phyloP scores from a whole-genome alignment of 257 asterid genomes.

The Echites panduratus region DNA sequence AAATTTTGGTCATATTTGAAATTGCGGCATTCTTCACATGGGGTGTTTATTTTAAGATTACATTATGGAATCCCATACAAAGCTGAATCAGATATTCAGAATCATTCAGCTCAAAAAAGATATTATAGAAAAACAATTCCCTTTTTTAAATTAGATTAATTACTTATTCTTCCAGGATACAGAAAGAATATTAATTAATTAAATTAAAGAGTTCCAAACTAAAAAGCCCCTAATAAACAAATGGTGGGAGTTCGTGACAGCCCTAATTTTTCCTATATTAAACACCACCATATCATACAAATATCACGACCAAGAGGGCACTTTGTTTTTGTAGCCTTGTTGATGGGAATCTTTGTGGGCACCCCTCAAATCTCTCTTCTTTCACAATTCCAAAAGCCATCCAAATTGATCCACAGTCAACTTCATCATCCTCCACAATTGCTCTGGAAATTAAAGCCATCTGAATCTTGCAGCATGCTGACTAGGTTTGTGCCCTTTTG shows the following conservation, averaged over 20 bases:
- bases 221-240: too few species aligned
- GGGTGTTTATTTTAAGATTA: not conserved
- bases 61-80: not conserved
- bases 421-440: not conserved
- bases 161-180: too few species aligned
- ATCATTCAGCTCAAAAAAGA: not conserved
- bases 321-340: not conserved
- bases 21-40: not conserved
- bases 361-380: not conserved
- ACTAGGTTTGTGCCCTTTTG: conserved; percentile 2
- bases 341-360: not conserved
- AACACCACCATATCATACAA: not conserved
- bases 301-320: not conserved
- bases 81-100: not conserved
- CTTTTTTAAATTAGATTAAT: not conserved
- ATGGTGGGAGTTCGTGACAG: not conserved
- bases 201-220: too few species aligned
- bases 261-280: not conserved
- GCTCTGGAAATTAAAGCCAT: not conserved
- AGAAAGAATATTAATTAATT: too few species aligned
- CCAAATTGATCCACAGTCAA: not conserved
- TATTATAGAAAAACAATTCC: conserved; percentile 2
- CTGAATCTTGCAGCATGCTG: not conserved
- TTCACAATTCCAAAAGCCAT: not conserved
- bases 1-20: too few species aligned